phyloP scores from a whole-genome alignment of 2,329 filamentous ascomycete species.

The Verticillium isaacii region DNA sequence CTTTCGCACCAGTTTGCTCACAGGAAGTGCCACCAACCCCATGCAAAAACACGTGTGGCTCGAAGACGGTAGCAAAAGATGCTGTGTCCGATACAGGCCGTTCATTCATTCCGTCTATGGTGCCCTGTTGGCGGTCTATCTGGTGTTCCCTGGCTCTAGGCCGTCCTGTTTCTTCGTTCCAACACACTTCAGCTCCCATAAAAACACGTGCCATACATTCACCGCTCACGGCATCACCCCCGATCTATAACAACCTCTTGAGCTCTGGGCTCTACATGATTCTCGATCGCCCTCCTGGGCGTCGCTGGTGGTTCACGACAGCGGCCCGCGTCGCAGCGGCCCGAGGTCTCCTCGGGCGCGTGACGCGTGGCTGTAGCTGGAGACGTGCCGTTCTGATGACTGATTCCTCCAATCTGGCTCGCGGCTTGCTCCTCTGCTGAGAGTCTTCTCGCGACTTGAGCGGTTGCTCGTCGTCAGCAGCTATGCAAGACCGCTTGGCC shows the following conservation, averaged over 20 bases:
- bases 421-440: not conserved
- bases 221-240: not conserved
- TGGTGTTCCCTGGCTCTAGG: not conserved
- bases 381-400: not conserved
- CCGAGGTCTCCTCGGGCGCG: not conserved
- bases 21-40: not conserved
- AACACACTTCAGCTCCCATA: not conserved
- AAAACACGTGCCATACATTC: not conserved
- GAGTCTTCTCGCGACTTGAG: not conserved
- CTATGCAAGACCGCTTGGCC: not conserved
- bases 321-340: not conserved
- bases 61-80: not conserved
- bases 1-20: too few species aligned
- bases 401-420: not conserved
- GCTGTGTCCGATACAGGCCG: not conserved
- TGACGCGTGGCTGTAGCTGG: not conserved
- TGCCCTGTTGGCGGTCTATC: not conserved
- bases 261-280: conserved; percentile 2
- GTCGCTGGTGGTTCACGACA: not conserved
- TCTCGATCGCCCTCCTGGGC: not conserved
- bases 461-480: not conserved
- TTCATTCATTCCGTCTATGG: not conserved
- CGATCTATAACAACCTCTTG: not conserved
- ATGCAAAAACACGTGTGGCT: not conserved
- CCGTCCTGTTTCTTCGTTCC: not conserved